phyloP scores from a whole-genome alignment of 345 rosid genomes.

The Ceriops tagal region DNA sequence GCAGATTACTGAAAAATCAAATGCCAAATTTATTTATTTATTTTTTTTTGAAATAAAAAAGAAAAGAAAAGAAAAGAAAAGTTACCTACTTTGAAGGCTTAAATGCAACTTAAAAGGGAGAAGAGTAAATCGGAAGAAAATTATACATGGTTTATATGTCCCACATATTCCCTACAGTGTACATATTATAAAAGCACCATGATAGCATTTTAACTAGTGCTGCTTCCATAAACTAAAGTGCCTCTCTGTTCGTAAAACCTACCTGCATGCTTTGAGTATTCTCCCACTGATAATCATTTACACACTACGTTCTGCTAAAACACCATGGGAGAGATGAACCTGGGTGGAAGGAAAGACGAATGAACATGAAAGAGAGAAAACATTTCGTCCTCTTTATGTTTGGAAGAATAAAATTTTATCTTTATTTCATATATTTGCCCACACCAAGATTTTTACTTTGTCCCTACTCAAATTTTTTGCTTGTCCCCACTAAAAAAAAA shows the following conservation, averaged over 20 bases:
- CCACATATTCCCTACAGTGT: constrained; percentile 1
- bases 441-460: no score
- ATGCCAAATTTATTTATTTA: not conserved
- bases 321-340: not conserved
- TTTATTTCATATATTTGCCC: no score
- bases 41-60: not conserved
- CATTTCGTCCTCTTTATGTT: no score
- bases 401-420: no score
- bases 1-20: constrained; percentile 5
- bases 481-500: no score
- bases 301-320: no score
- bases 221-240: not conserved
- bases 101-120: not conserved
- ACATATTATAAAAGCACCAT: not conserved
- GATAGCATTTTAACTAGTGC: not conserved
- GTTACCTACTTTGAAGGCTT: not conserved
- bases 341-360: no score
- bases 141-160: not conserved
- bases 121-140: constrained; percentile 24
- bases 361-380: no score
- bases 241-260: not conserved
- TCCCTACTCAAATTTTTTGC: no score
- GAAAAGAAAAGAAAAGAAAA: not conserved
- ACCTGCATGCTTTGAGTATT: no score
- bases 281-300: no score